These are phyloP conservation scores for Aspergillus hortae DNA, from an alignment of 2,329 filamentous ascomycete genomes.

Conservation along the genomic window DNA sequence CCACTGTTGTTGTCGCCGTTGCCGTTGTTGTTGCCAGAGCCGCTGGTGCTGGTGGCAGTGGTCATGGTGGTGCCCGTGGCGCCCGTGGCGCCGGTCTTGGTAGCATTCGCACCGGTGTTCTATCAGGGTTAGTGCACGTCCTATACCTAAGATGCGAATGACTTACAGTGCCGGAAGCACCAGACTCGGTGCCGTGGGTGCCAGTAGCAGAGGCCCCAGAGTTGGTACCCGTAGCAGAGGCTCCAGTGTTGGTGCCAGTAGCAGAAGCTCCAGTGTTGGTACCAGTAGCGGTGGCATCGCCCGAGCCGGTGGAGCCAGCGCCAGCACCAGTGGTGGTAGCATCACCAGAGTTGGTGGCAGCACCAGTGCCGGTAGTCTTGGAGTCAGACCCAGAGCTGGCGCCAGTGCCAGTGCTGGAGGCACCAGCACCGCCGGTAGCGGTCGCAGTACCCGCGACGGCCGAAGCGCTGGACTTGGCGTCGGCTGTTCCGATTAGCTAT, in stretches of 20 bases:
- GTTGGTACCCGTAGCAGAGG: slow-evolving; percentile 4
- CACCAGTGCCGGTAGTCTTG: slow-evolving; percentile 5
- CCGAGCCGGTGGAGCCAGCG: slow-evolving; percentile 11
- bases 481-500: background rate
- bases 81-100: slow-evolving; percentile 5
- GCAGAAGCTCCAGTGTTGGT: slow-evolving; percentile 1
- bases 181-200: slow-evolving; percentile 4
- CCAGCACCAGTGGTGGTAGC: slow-evolving; percentile 15
- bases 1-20: slow-evolving; percentile 12
- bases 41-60: slow-evolving; percentile 11
- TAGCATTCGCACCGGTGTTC: background rate
- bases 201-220: slow-evolving; percentile 1
- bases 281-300: slow-evolving; percentile 3
- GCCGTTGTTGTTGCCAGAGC: slow-evolving; percentile 8
- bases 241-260: background rate
- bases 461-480: slow-evolving; percentile 7
- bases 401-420: slow-evolving; percentile 14
- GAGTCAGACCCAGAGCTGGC: slow-evolving; percentile 14
- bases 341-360: slow-evolving; percentile 15
- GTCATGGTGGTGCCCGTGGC: slow-evolving; percentile 22
- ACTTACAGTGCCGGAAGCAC: slow-evolving; percentile 2
- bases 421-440: slow-evolving; percentile 5
- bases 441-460: slow-evolving; percentile 8
- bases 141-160: background rate
- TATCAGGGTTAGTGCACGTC: background rate